phyloP scores from a whole-genome alignment of 2,329 filamentous ascomycete genomes.

The Colletotrichum sp. region DNA sequence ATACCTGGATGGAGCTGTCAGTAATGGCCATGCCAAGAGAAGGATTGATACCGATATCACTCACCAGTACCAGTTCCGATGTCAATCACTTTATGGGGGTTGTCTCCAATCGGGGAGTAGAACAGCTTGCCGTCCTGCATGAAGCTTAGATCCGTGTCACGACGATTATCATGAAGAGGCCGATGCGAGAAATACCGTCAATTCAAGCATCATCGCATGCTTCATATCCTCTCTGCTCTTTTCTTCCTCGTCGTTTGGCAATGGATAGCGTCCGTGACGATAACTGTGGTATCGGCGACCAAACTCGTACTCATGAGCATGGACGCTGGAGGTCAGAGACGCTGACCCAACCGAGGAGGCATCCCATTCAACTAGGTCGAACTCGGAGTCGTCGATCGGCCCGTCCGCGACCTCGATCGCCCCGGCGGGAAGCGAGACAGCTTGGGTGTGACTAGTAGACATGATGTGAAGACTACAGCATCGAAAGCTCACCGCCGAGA shows the following conservation, averaged over 20 bases:
- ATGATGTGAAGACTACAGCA: background rate
- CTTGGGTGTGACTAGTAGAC: background rate
- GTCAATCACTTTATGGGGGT: constrained; percentile 49
- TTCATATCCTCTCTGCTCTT: constrained; percentile 50
- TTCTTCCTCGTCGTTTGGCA: constrained; percentile 52
- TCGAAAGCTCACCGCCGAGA: background rate
- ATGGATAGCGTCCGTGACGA: constrained; percentile 46
- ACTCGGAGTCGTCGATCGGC: constrained; percentile 3
- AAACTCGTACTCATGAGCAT: constrained; percentile 45
- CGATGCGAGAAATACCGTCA: constrained; percentile 32
- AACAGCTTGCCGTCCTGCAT: constrained; percentile 42
- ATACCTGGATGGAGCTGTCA: background rate
- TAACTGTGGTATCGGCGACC: constrained; percentile 49
- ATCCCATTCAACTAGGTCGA: constrained; percentile 24
- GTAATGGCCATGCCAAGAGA: too few species aligned
- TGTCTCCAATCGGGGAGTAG: constrained; percentile 41
- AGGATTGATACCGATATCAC: background rate
- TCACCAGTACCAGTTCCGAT: constrained; percentile 55
- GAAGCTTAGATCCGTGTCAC: background rate
- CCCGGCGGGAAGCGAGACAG: background rate
- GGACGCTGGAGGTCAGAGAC: constrained; percentile 37
- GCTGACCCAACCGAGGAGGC: constrained; percentile 31
- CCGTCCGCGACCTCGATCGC: background rate
- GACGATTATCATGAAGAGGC: background rate
- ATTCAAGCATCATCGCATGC: constrained; percentile 50